Evolutionary conservation across 306 rosid genomes (phyloP), one percentile per base, ranked within the genome.

Genomic region (Prosopis cineraria): DNA sequence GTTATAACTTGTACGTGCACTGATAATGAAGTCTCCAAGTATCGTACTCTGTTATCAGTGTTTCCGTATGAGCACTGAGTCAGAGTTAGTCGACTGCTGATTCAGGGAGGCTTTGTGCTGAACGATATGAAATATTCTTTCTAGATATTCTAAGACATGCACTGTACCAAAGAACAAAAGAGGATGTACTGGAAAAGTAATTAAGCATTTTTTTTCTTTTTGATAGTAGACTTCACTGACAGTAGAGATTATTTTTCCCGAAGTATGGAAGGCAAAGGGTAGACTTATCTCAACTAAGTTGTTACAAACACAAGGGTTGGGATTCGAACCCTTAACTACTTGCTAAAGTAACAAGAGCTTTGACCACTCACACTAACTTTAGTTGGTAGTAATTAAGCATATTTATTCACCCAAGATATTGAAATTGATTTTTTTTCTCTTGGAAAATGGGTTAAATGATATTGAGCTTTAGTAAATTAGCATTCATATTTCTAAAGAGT

Each of bases 401-500:
- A 12, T 31, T 29, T 13, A 16, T 60, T 60, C 40, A 30, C 30
- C 30, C 67, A 30, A 60, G 40, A 16, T n/a, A 60, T 60, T 40
- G 16, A 30, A 60, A 29, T 60, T 30, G 67, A 30, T 11, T 53
- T 53, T 0, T 10, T 27, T 11, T 58, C 11, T 59, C 4, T 33
- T 25, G n/a, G n/a, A 27, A 52, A 55, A 30, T 30, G 39, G 67
- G 5, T 29, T 60, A 60, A 6, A 16, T 25, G 66, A 30, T 30
- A 30, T 29, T 27, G 65, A 58, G 36, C 1, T 60, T 60, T 60
- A 30, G 67, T 31, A 16, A 30, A 60, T 31, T 13, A 16, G 60
- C 73, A 30, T 58, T 82, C 72, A 37, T 34, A 55, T 72, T 53
- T 65, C 9, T 44, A 47, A 30, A 10, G 77, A 62, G 31, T 62